Percentiles rank a stretch among this genome's conserved stretches.
Evolutionary conservation across 2,329 filamentous ascomycete species (phyloP).

Genomic region (Cercospora beticola): DNA sequence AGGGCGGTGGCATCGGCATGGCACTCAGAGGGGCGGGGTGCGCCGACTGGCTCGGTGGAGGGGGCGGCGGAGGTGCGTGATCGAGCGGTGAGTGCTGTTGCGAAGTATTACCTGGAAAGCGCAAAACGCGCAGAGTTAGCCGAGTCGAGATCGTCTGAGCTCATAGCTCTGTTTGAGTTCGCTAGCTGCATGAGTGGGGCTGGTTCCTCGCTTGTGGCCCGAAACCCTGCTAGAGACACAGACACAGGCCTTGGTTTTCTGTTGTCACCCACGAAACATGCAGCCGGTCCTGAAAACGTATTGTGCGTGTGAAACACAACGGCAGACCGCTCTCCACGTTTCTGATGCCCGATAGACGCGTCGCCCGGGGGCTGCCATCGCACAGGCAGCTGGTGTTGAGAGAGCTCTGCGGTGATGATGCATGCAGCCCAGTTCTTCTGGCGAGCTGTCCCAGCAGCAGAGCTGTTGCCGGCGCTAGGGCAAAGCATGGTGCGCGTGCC

Average conservation of each 20-base stretch:
- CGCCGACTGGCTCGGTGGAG: conserved; percentile 26
- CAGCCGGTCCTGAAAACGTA: not conserved
- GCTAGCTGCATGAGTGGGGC: conserved; percentile 2
- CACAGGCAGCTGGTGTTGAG: not conserved
- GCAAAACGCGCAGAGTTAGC: conserved; percentile 9
- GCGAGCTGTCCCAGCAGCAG: conserved; percentile 8
- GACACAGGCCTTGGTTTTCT: not conserved
- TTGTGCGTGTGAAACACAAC: conserved; percentile 7
- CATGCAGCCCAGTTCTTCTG: not conserved
- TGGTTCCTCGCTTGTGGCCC: conserved; percentile 1
- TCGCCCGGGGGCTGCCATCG: not conserved
- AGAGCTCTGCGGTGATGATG: not conserved
- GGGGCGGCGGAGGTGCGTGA: conserved; percentile 19
- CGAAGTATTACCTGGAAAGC: conserved; percentile 7
- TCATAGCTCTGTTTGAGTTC: conserved; percentile 3
- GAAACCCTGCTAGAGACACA: not conserved
- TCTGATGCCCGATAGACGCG: not conserved
- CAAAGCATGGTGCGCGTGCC: not conserved
- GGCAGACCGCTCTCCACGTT: not conserved
- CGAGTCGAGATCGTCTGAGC: conserved; percentile 8
- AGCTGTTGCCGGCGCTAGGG: conserved; percentile 5
- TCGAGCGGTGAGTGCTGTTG: conserved; percentile 14
- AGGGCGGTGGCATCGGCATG: conserved; percentile 43
- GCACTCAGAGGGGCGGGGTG: conserved; percentile 31
- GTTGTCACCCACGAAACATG: not conserved